Evolutionary conservation across 2,329 filamentous ascomycete genomes (phyloP), one percentile per base, ranked within the genome.

Genomic region (Aplosporella prunicola): DNA sequence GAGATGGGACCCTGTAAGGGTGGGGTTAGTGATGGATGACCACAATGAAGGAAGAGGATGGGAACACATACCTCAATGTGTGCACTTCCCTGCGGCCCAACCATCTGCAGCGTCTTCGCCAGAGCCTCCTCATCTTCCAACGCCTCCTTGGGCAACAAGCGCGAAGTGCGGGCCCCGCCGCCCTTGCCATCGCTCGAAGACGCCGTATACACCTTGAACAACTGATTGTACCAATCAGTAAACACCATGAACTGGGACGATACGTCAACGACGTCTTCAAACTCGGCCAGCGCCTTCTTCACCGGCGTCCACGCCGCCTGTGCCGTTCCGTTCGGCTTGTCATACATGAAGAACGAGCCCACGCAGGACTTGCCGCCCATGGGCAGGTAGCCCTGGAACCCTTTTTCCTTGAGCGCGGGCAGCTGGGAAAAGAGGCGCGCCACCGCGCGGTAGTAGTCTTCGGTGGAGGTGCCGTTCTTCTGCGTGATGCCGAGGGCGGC

Each of bases 311-410:
- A n/a, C n/a, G n/a, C n/a, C n/a, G n/a, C n/a, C n/a, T n/a, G n/a
- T n/a, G n/a, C n/a, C n/a, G n/a, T n/a, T n/a, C n/a, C n/a, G n/a
- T n/a, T n/a, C n/a, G n/a, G n/a, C n/a, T n/a, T n/a, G n/a, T n/a
- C n/a, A n/a, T n/a, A n/a, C n/a, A n/a, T n/a, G 1, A 46, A 45
- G 3, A 47, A 32, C 3, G 44, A 40, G 1, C 44, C 45, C 4
- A 38, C 35, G 0, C 20, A 18, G 3, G 52, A 51, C 7, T 48
- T 47, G 4, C 50, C 52, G 4, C 43, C 45, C n/a, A 52, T 44
- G 25, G 33, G 45, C 23, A 51, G 51, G 31, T 54, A 54, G 0
- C 51, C 52, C 29, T 51, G 48, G 44, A 55, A 46, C 4, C 52
- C 52, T 5, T 46, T 51, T 23, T 46, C 44, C 28, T 55, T 55